Conservation (phyloP, 2,329 filamentous ascomycete genomes). For the Trichoderma koningiopsis region DNA sequence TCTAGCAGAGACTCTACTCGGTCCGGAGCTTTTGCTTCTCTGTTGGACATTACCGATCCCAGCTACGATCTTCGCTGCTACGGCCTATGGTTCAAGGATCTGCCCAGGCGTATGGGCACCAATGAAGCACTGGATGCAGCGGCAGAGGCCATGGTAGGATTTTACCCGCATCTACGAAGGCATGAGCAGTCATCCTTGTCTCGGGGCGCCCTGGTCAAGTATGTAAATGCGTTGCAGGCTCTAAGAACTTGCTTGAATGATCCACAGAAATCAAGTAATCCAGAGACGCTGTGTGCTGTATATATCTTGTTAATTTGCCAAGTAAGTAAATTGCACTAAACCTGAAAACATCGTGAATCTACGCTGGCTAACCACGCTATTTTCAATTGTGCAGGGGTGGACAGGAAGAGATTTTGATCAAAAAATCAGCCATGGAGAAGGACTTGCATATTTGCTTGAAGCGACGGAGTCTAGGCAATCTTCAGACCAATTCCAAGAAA, state of each 20-base stretch:
- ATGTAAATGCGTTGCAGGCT: slow-evolving; percentile 36
- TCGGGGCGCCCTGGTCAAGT: slow-evolving; percentile 32
- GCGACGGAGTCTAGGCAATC: slow-evolving; percentile 28
- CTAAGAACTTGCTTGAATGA: slow-evolving; percentile 36
- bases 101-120: slow-evolving; percentile 48
- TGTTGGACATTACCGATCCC: slow-evolving; percentile 45
- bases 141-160: slow-evolving; percentile 36
- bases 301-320: slow-evolving; percentile 43
- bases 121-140: slow-evolving; percentile 50
- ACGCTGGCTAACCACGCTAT: neutral
- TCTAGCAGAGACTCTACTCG: slow-evolving; percentile 35
- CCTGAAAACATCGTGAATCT: too few species aligned
- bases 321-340: slow-evolving; percentile 34
- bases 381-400: slow-evolving; percentile 35
- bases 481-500: slow-evolving; percentile 34
- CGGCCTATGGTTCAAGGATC: slow-evolving; percentile 47
- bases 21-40: slow-evolving; percentile 34
- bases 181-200: slow-evolving; percentile 30
- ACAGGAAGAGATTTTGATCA: slow-evolving; percentile 34
- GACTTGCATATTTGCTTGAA: slow-evolving; percentile 38
- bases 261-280: slow-evolving; percentile 33
- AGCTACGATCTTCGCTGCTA: slow-evolving; percentile 52
- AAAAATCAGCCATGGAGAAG: slow-evolving; percentile 37
- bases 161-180: slow-evolving; percentile 32
- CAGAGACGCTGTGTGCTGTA: slow-evolving; percentile 42